Conservation (phyloP, 176 grass and related monocot species). For the Carex pumila region DNA sequence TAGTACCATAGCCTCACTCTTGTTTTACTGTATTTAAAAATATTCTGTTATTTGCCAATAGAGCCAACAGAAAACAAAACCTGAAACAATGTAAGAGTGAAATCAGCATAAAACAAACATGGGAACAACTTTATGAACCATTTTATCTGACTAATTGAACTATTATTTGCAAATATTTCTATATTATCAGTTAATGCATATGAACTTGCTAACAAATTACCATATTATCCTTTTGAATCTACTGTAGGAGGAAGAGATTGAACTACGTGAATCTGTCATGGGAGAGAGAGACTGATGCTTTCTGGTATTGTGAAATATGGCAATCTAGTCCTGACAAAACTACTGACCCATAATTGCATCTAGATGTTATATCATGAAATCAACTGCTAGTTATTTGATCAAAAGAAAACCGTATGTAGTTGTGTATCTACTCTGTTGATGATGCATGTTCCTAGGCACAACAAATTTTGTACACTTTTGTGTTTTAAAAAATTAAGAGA, state of each 20-base stretch:
- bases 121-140: neutral
- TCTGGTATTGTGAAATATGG: neutral
- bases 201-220: neutral
- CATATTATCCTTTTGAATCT: neutral
- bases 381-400: neutral
- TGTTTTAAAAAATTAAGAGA: neutral
- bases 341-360: neutral
- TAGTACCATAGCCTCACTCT: neutral
- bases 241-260: slow-evolving; percentile 75
- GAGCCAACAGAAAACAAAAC: slow-evolving; percentile 1
- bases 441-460: neutral
- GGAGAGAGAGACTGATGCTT: slow-evolving; percentile 47
- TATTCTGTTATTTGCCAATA: neutral
- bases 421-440: neutral
- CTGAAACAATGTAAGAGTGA: neutral
- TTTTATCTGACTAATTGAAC: neutral
- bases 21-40: neutral
- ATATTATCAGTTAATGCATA: neutral
- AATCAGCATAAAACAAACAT: neutral
- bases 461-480: neutral
- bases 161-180: neutral
- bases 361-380: neutral
- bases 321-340: neutral
- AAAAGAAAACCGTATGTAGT: neutral
- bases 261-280: slow-evolving; percentile 59